Conservation (phyloP, 805 yeast species). For the Schwanniomyces occidentalis region DNA sequence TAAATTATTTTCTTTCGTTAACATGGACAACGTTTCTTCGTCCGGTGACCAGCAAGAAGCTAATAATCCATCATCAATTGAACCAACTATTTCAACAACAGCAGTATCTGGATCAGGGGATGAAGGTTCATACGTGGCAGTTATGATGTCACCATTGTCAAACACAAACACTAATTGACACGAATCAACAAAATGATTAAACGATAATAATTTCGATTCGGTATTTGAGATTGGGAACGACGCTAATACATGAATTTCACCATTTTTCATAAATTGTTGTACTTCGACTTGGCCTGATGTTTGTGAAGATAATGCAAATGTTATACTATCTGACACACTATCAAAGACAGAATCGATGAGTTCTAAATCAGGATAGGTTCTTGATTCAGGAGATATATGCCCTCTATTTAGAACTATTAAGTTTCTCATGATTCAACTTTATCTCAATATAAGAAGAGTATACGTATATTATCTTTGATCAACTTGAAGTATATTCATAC, state of each 20-base stretch:
- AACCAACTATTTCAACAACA: slow-evolving; percentile 75
- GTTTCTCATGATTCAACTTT: slow-evolving; percentile 51
- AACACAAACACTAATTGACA: slow-evolving; percentile 66
- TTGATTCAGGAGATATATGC: slow-evolving; percentile 49
- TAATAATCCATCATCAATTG: slow-evolving; percentile 71
- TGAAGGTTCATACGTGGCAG: slow-evolving; percentile 58
- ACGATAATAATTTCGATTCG: slow-evolving; percentile 43
- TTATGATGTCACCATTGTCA: slow-evolving; percentile 72
- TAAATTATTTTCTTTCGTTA: slow-evolving; percentile 61
- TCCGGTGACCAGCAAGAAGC: slow-evolving; percentile 89
- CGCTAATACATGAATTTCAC: slow-evolving; percentile 57
- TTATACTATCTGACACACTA: slow-evolving; percentile 68
- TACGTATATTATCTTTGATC: too few relatives aligned
- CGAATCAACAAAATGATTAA: slow-evolving; percentile 70
- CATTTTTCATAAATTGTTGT: slow-evolving; percentile 71
- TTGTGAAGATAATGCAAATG: slow-evolving; percentile 56
- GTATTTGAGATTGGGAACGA: slow-evolving; percentile 53
- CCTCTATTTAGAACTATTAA: slow-evolving; percentile 56
- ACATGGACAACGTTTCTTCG: slow-evolving; percentile 77
- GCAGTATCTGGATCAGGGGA: slow-evolving; percentile 52
- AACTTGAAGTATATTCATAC: too few relatives aligned
- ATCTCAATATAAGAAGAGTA: too few relatives aligned
- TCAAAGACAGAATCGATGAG: slow-evolving; percentile 62
- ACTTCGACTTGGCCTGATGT: slow-evolving; percentile 65
- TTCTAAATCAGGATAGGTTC: slow-evolving; percentile 65